phyloP scores from a whole-genome alignment of 805 yeast species.

The Blastobotrys chiropterorum region DNA sequence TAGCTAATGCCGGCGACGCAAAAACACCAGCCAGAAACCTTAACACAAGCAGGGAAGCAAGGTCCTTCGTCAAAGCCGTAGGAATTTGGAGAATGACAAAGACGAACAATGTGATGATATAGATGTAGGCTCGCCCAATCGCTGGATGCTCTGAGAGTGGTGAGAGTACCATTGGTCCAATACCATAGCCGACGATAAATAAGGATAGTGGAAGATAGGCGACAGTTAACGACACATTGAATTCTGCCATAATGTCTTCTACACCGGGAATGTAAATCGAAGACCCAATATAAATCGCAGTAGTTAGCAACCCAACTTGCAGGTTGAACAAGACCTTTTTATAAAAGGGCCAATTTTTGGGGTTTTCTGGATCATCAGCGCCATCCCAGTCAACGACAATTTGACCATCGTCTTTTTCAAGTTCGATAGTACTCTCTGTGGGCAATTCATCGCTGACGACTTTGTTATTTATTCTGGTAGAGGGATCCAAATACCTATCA shows the following conservation, averaged over 20 bases:
- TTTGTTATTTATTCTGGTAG: conserved; percentile 8
- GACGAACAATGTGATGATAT: conserved; percentile 40
- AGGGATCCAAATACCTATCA: conserved; percentile 22
- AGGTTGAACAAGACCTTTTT: conserved; percentile 36
- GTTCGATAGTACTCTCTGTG: neutral
- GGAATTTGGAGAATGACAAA: conserved; percentile 50
- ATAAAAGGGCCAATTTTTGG: conserved; percentile 46
- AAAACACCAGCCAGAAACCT: conserved; percentile 70
- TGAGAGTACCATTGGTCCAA: conserved; percentile 48
- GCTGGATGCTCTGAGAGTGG: conserved; percentile 49
- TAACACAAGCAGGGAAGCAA: conserved; percentile 44
- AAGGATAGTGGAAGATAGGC: conserved; percentile 46
- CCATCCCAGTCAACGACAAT: conserved; percentile 19
- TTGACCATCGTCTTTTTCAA: conserved; percentile 1
- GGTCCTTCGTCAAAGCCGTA: conserved; percentile 42
- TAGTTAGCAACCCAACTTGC: conserved; percentile 38
- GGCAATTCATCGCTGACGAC: conserved; percentile 21
- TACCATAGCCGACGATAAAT: conserved; percentile 50
- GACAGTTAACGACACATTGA: conserved; percentile 35
- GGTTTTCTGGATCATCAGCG: conserved; percentile 45
- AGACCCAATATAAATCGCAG: conserved; percentile 48
- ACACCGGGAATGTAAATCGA: conserved; percentile 48
- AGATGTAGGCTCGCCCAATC: conserved; percentile 48
- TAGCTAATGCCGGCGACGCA: conserved; percentile 77
- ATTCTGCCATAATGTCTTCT: conserved; percentile 38